Evolutionary conservation across 805 yeast genomes (phyloP).

Genomic region (Candida morakotiae): DNA sequence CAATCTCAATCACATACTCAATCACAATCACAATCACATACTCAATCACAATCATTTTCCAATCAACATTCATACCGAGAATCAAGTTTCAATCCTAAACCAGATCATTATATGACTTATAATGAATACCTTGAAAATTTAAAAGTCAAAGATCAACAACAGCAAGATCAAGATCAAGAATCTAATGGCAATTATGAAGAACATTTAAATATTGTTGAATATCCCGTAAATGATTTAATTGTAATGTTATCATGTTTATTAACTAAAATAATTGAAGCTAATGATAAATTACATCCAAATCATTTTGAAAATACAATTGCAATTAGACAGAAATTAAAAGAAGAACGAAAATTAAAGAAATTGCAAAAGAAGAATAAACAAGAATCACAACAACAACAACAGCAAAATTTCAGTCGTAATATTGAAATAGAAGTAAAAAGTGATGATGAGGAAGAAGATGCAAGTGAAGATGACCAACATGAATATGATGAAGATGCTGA

Average conservation of each 20-base stretch:
- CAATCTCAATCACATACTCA: neutral
- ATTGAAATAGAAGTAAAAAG: slow-evolving; percentile 8
- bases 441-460: slow-evolving; percentile 7
- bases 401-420: neutral
- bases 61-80: neutral
- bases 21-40: neutral
- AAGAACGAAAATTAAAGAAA: slow-evolving; percentile 26
- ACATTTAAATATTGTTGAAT: slow-evolving; percentile 73
- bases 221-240: slow-evolving; percentile 75
- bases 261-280: slow-evolving; percentile 84
- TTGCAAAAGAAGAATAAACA: slow-evolving; percentile 15
- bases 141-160: slow-evolving; percentile 13
- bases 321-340: slow-evolving; percentile 32
- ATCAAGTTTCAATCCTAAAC: slow-evolving; percentile 14
- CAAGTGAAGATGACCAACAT: slow-evolving; percentile 15
- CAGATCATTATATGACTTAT: slow-evolving; percentile 43
- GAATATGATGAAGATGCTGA: slow-evolving; percentile 37
- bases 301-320: slow-evolving; percentile 49
- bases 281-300: slow-evolving; percentile 76
- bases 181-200: slow-evolving; percentile 31
- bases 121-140: slow-evolving; percentile 32
- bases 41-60: neutral
- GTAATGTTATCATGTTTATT: slow-evolving; percentile 81
- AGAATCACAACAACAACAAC: slow-evolving; percentile 2
- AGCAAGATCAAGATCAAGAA: neutral